Percentiles rank a stretch among this genome's conserved stretches.
phyloP scores from a whole-genome alignment of 345 rosid genomes.

The Noccaea caerulescens region DNA sequence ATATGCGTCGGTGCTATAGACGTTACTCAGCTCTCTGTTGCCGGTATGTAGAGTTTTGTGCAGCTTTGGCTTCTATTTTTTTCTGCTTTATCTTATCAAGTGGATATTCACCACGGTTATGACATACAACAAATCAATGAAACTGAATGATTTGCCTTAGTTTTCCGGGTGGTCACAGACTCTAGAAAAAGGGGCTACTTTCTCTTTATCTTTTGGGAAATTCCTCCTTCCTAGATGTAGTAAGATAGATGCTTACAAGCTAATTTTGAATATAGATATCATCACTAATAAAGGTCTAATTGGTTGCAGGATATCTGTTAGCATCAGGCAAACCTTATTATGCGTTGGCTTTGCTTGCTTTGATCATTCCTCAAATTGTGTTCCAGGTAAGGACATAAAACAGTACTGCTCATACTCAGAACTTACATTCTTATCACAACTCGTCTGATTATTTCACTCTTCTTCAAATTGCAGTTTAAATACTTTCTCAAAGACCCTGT shows the following conservation, averaged over 20 bases:
- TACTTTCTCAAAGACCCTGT: slow-evolving; percentile 95
- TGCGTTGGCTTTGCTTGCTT: slow-evolving; percentile 78
- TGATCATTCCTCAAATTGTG: slow-evolving; percentile 78
- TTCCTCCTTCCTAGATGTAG: slow-evolving; percentile 1
- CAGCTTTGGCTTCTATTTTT: background rate
- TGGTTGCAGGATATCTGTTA: slow-evolving; percentile 75
- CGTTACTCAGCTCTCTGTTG: slow-evolving; percentile 88
- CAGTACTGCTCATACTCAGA: background rate
- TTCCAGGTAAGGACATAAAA: slow-evolving; percentile 66
- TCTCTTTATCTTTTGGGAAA: background rate
- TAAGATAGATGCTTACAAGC: background rate
- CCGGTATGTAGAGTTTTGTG: slow-evolving; percentile 56
- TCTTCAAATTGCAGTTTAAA: slow-evolving; percentile 60
- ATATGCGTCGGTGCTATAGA: slow-evolving; percentile 98
- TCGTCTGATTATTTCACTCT: slow-evolving; percentile 1
- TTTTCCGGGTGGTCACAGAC: background rate
- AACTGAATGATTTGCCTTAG: background rate
- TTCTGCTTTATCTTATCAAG: background rate
- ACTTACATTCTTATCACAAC: background rate
- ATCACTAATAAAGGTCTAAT: background rate
- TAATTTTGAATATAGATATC: background rate
- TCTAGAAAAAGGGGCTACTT: background rate
- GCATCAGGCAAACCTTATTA: slow-evolving; percentile 93
- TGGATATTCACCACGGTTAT: background rate
- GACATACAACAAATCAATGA: background rate